These are phyloP conservation scores for Macaranga tanarius DNA, from an alignment of 441 rosid genomes.

Conservation along the genomic window DNA sequence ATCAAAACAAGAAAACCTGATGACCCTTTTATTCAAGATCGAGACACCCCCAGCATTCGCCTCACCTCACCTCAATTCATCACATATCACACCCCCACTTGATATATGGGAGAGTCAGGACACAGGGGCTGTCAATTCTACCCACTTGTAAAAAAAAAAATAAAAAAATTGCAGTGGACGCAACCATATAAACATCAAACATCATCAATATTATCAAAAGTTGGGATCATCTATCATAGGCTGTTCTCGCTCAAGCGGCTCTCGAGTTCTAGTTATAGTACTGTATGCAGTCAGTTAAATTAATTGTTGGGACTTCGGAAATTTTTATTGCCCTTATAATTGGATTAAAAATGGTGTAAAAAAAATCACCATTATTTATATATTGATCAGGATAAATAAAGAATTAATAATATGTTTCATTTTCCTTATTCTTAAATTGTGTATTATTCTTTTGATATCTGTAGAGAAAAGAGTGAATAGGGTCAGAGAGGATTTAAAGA, in stretches of 20 bases:
- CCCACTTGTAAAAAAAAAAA: slow-evolving; percentile 28
- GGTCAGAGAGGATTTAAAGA: slow-evolving; percentile 43
- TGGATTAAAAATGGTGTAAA: too few relatives aligned
- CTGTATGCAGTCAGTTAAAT: too few relatives aligned
- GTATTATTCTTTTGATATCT: slow-evolving; percentile 26
- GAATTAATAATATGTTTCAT: neutral
- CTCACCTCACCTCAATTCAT: neutral
- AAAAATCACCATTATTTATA: too few relatives aligned
- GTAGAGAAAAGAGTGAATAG: neutral
- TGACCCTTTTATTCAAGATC: slow-evolving; percentile 18
- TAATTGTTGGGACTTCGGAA: too few relatives aligned
- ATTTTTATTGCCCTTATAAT: too few relatives aligned
- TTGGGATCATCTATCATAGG: too few relatives aligned
- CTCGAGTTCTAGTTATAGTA: too few relatives aligned
- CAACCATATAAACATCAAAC: too few relatives aligned
- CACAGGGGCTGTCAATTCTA: slow-evolving; percentile 37
- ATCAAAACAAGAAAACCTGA: slow-evolving; percentile 39
- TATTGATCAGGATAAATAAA: slow-evolving; percentile 1
- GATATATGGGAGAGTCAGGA: slow-evolving; percentile 29
- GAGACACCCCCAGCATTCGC: too few relatives aligned
- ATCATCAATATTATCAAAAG: too few relatives aligned
- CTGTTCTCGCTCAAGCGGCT: too few relatives aligned
- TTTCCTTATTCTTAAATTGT: slow-evolving; percentile 29
- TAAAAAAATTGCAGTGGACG: slow-evolving; percentile 45
- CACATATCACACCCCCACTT: slow-evolving; percentile 16